Percentiles rank a stretch among this genome's conserved stretches.
Conservation (phyloP, 2,329 filamentous ascomycete genomes). For the Botrytis byssoidea region DNA sequence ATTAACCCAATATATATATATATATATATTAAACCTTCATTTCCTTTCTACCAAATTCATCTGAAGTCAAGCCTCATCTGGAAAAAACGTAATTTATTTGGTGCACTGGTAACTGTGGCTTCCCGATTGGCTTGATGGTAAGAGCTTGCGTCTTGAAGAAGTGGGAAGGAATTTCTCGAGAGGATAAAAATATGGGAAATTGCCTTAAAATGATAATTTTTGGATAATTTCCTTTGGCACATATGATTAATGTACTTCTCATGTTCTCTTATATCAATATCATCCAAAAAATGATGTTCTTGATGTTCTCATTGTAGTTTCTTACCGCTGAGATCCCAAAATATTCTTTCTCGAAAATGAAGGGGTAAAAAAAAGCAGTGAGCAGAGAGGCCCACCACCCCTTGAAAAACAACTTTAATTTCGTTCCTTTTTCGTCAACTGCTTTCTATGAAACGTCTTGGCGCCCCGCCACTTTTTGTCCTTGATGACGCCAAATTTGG, state of each 20-base stretch:
- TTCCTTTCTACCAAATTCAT: background rate
- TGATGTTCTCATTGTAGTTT: background rate
- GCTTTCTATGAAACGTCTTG: background rate
- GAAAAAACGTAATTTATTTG: background rate
- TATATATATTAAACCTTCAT: background rate
- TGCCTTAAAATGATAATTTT: background rate
- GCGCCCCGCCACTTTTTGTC: background rate
- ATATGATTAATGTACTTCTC: background rate
- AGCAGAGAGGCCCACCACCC: background rate
- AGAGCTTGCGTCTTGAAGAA: background rate
- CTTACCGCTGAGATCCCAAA: background rate
- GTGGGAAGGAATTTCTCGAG: background rate
- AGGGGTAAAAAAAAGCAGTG: conserved; percentile 1
- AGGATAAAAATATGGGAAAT: background rate
- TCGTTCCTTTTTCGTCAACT: background rate
- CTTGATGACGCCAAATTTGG: background rate
- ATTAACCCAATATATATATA: background rate
- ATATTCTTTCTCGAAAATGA: background rate
- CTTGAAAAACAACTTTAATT: background rate
- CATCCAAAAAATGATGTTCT: background rate
- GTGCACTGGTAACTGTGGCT: background rate
- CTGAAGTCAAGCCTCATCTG: background rate
- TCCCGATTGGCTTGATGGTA: background rate
- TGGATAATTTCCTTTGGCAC: background rate
- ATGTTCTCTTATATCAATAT: background rate